Percentiles rank a stretch among this genome's conserved stretches.
These are phyloP conservation scores for Ustilago trichophora DNA, from an alignment of 1,284 basidiomycete species.

Conservation along the genomic window DNA sequence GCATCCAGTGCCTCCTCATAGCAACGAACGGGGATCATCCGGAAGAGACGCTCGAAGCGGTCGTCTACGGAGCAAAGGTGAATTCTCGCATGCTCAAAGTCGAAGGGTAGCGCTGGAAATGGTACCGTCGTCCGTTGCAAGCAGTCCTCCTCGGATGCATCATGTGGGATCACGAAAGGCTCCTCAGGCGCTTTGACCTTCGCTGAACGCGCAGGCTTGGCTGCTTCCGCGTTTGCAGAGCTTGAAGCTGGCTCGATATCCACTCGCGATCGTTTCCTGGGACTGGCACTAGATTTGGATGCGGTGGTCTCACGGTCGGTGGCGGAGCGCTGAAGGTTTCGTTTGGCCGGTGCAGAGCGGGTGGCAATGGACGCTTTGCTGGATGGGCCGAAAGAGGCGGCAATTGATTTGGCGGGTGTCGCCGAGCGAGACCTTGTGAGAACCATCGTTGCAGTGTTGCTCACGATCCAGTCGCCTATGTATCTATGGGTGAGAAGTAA, in stretches of 20 bases:
- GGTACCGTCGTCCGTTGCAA: constrained; percentile 43
- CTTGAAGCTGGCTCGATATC: neutral
- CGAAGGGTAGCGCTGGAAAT: constrained; percentile 73
- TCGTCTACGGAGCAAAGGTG: constrained; percentile 77
- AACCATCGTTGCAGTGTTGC: constrained; percentile 11
- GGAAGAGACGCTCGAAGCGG: constrained; percentile 78
- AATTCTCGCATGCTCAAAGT: constrained; percentile 76
- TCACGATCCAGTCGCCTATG: no score
- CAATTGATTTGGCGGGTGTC: constrained; percentile 29
- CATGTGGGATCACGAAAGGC: constrained; percentile 33
- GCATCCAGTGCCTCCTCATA: constrained; percentile 71
- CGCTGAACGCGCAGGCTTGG: neutral
- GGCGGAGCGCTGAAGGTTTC: constrained; percentile 20
- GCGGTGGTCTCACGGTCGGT: constrained; percentile 24
- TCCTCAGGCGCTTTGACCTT: constrained; percentile 32
- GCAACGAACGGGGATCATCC: constrained; percentile 75
- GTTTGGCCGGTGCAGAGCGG: constrained; percentile 11
- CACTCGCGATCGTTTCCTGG: constrained; percentile 3
- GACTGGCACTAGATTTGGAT: neutral
- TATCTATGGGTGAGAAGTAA: no score
- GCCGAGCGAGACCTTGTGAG: constrained; percentile 42
- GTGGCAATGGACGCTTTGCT: constrained; percentile 33
- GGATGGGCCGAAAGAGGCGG: constrained; percentile 28
- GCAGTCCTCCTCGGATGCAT: constrained; percentile 42
- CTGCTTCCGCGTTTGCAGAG: neutral